phyloP scores from a whole-genome alignment of 176 grass and related monocot genomes.

The Carex cristatella region DNA sequence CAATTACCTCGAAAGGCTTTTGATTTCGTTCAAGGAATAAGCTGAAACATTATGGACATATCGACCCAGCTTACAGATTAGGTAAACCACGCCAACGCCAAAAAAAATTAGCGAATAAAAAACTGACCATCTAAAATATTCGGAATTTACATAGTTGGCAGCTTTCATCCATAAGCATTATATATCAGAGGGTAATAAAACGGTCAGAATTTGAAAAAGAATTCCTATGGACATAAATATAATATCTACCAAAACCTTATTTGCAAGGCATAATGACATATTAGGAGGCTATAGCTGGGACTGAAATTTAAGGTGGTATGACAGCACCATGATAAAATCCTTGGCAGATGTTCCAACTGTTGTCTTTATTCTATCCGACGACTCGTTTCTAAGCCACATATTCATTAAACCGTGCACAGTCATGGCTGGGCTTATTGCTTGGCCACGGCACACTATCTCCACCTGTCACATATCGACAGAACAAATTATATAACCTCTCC shows the following conservation, averaged over 20 bases:
- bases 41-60: background rate
- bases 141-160: conserved; percentile 17
- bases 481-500: background rate
- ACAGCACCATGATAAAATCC: conserved; percentile 22
- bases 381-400: conserved; percentile 23
- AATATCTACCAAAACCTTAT: conserved; percentile 9
- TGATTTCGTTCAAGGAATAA: background rate
- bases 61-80: background rate
- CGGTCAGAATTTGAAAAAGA: background rate
- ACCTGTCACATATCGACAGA: conserved; percentile 15
- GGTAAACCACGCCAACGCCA: background rate
- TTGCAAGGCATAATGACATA: background rate
- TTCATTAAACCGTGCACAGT: conserved; percentile 16
- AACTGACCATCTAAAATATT: conserved; percentile 4
- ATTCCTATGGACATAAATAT: background rate
- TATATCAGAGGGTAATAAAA: conserved; percentile 3
- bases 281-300: conserved; percentile 12
- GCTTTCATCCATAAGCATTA: conserved; percentile 11
- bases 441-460: conserved; percentile 25
- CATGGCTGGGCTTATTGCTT: conserved; percentile 6
- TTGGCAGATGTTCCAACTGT: conserved; percentile 15
- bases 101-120: background rate
- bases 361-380: conserved; percentile 16
- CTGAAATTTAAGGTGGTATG: conserved; percentile 25
- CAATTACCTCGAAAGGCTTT: background rate